These are phyloP conservation scores for Metarhizium robertsii DNA, from an alignment of 2,329 filamentous ascomycete species.

Conservation along the genomic window DNA sequence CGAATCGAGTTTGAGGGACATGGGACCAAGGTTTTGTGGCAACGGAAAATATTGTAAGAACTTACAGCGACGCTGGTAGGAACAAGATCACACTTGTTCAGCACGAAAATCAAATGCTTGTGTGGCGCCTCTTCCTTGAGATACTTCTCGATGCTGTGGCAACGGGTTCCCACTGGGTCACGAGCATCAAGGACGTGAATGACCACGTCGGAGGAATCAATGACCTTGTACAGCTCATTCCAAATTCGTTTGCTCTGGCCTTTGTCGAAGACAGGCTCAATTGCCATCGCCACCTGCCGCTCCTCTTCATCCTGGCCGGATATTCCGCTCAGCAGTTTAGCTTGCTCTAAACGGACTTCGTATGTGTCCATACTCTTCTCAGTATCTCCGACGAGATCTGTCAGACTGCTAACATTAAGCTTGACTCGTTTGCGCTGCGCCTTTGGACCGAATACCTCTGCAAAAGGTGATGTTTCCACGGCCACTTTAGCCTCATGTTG, in stretches of 20 bases:
- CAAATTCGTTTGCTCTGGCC: constrained; percentile 93
- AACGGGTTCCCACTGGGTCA: constrained; percentile 84
- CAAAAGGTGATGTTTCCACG: constrained; percentile 77
- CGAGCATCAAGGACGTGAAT: constrained; percentile 90
- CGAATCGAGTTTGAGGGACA: constrained; percentile 8
- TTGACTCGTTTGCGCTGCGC: constrained; percentile 89
- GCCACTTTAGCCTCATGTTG: constrained; percentile 91
- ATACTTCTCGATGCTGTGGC: constrained; percentile 73
- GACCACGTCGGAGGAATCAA: constrained; percentile 91
- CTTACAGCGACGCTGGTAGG: constrained; percentile 92
- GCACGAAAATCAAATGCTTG: constrained; percentile 63
- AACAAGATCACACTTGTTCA: constrained; percentile 61
- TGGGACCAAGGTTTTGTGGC: too few relatives aligned
- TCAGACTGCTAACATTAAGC: constrained; percentile 70
- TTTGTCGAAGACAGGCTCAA: constrained; percentile 85
- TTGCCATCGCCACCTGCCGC: constrained; percentile 47
- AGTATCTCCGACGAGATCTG: constrained; percentile 72
- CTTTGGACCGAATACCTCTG: constrained; percentile 87
- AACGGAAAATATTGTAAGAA: constrained; percentile 22
- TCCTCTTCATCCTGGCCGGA: constrained; percentile 47
- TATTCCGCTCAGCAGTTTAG: constrained; percentile 63
- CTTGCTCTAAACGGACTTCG: constrained; percentile 70
- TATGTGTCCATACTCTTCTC: constrained; percentile 76
- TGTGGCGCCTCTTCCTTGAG: constrained; percentile 87
- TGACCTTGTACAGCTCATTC: constrained; percentile 94